Evolutionary conservation across 208 protist species (phyloP).

Genomic region (Balamuthia mandrillaris): DNA sequence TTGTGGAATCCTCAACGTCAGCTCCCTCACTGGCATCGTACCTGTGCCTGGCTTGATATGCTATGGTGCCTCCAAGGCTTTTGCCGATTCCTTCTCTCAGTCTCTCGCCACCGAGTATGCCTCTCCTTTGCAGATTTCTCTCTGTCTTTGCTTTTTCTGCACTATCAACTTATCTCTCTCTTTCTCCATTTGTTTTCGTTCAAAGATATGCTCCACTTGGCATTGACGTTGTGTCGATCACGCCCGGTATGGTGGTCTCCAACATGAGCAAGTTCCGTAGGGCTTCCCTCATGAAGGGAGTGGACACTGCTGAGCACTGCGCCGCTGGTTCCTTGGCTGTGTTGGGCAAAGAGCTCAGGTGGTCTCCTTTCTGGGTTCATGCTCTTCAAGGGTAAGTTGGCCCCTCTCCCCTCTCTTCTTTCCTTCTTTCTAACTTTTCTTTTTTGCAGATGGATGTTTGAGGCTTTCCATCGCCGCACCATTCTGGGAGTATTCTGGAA

Average conservation of each 20-base stretch:
- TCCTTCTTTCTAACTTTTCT: too few species aligned
- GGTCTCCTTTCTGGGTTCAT: constrained; percentile 24
- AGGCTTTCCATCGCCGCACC: too few species aligned
- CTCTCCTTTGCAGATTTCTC: not conserved
- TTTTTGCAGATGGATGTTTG: too few species aligned
- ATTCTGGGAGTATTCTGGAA: too few species aligned
- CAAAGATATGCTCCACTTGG: not conserved
- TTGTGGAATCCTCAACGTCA: constrained; percentile 79
- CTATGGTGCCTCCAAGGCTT: constrained; percentile 83
- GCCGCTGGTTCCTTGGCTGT: not conserved
- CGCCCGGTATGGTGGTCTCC: constrained; percentile 25
- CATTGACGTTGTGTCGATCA: constrained; percentile 26
- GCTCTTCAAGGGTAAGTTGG: constrained; percentile 9
- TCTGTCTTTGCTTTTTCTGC: not conserved
- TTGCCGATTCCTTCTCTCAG: constrained; percentile 73
- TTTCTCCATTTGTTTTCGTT: not conserved
- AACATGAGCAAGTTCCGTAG: constrained; percentile 43
- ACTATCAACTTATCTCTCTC: not conserved
- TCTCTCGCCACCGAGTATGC: constrained; percentile 74
- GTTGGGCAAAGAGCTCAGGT: constrained; percentile 1
- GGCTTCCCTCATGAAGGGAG: not conserved
- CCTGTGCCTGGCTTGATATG: constrained; percentile 77
- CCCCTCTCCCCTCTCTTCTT: not conserved
- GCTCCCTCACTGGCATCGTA: constrained; percentile 73
- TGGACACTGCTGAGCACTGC: constrained; percentile 2